Evolutionary conservation across 306 rosid species (phyloP), one percentile per base, ranked within the genome.

Genomic region (Pyrus bretschneideri): DNA sequence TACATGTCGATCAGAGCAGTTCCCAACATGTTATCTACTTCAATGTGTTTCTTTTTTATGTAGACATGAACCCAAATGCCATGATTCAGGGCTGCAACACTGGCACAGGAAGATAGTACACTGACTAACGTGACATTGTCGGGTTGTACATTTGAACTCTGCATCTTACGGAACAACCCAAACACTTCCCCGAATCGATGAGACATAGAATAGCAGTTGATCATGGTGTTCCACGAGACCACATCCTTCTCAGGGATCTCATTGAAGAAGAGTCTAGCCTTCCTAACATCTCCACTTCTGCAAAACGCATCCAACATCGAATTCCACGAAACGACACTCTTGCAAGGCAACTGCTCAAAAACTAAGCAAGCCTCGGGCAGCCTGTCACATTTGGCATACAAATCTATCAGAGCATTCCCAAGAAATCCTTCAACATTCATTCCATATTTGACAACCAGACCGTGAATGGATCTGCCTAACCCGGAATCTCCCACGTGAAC

Each of bases 1-100:
- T 77, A 77, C 85, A 82, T 82, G 78, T 77, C 75, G 61, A 82
- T 73, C 29, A 82, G 62, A 49, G 85, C 82, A 31, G 81, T 81
- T 46, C 81, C 78, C 66, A 76, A 22, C 74, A 76, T 63, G 66
- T 33, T 66, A 60, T 81, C 85, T 19, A 81, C 44, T 57, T 65
- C 61, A 25, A 81, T 71, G 7, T 35, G 55, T 57, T 81, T 76
- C 78, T 76, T 81, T 49, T 58, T 61, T 1, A 81, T 57, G 78
- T 81, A 76, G 29, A 67, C 75, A 55, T 81, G 84, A 52, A 76
- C 69, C 80, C 84, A 81, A 54, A 71, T 76, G 68, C 84, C 84
- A 71, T 71, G 68, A 65, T 66, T 72, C 71, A 81, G 65, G 23
- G 85, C 81, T 72, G 81, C 81, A 35, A 76, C 70, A 54, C 73